phyloP scores from a whole-genome alignment of 2,329 filamentous ascomycete genomes.

The Leptographium wingfieldii region DNA sequence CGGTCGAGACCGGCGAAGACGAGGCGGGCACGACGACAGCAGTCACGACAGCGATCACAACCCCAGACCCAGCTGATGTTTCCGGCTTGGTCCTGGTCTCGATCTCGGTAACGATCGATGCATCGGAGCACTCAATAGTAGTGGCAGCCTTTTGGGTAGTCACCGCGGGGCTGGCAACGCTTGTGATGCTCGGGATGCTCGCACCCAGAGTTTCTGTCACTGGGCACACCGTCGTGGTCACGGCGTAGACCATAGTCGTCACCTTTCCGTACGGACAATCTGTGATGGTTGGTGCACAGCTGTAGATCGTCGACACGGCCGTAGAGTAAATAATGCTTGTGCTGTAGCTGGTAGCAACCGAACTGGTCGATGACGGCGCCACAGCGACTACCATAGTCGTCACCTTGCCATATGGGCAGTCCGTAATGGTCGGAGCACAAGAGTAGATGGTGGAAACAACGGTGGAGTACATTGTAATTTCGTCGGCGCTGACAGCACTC shows the following conservation, averaged over 20 bases:
- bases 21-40: neutral
- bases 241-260: slow-evolving; percentile 17
- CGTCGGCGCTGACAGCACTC: neutral
- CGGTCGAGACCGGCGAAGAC: neutral
- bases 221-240: slow-evolving; percentile 29
- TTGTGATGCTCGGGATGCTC: neutral
- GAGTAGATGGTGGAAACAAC: slow-evolving; percentile 15
- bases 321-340: slow-evolving; percentile 7
- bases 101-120: too few relatives aligned
- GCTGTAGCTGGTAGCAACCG: neutral
- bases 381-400: slow-evolving; percentile 17
- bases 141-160: neutral
- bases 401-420: slow-evolving; percentile 16
- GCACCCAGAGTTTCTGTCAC: slow-evolving; percentile 14
- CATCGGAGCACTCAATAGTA: neutral
- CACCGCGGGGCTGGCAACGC: neutral
- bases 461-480: slow-evolving; percentile 5
- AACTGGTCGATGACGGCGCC: neutral
- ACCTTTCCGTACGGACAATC: slow-evolving; percentile 16
- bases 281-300: slow-evolving; percentile 16
- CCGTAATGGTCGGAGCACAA: slow-evolving; percentile 16
- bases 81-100: too few relatives aligned
- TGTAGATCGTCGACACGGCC: slow-evolving; percentile 15
- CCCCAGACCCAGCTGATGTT: neutral
- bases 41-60: neutral